Evolutionary conservation across 805 yeast species (phyloP), one percentile per base, ranked within the genome.

Genomic region (Komagataella mondaviorum): DNA sequence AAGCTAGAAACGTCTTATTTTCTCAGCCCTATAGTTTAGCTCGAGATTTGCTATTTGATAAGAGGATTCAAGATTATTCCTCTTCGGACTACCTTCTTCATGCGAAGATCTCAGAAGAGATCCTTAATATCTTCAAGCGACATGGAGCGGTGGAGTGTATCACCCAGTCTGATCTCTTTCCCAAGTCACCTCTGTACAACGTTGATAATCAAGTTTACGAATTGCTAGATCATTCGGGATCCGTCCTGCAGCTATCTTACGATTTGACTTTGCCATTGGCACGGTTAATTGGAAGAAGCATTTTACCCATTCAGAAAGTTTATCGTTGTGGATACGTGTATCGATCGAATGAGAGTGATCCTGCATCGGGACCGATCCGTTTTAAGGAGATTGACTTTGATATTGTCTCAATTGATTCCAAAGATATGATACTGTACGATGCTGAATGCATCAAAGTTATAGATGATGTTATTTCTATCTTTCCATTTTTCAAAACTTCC

Each of bases 261-360:
- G 99, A 93, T 63, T 71, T 90, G 55, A 86, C 95, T 0, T 69
- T 90, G 39, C 98, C 99, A 0, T 78, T 85, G 71, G 99, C 99
- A 0, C 72, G 98, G 56, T 72, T 80, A 49, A 64, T 93, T 36
- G 89, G 96, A 2, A 78, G 84, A 51, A 70, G 72, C n/a, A 74
- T 73, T 17, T 56, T 72, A 1, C 59, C 64, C 1, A 68, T 75
- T 2, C 69, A 70, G 51, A 90, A 91, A 63, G 70, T 84, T 16
- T 91, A 71, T 63, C 72, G 95, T 24, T 78, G 85, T 55, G 95
- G 87, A 49, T 79, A 80, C 57, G 98, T 93, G 1, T 93, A 80
- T 62, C 75, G 98, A 49, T 83, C 89, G 0, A 73, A 76, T 48
- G 75, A 70, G 10, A 69, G 70, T 10, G 70, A 72, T 51, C 72